phyloP scores from a whole-genome alignment of 177 flowering plant species.

The Telopea speciosissima region DNA sequence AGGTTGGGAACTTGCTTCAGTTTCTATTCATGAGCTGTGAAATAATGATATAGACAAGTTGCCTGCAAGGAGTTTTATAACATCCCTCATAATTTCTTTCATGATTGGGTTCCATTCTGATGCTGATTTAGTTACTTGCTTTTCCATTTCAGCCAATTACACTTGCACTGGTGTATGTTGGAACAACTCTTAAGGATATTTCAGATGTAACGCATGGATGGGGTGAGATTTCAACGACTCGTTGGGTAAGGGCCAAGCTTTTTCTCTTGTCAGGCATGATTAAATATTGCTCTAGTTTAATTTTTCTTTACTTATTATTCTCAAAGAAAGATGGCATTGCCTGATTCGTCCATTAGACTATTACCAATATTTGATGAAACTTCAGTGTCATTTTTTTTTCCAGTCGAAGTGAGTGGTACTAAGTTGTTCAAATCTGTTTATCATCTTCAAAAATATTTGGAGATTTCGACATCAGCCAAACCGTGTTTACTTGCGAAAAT shows the following conservation, averaged over 20 bases:
- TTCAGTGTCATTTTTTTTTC: background rate
- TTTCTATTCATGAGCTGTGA: background rate
- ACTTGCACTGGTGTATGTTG: conserved; percentile 76
- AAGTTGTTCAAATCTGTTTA: background rate
- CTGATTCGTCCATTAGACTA: background rate
- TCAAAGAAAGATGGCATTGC: background rate
- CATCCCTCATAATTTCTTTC: background rate
- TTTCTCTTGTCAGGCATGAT: background rate
- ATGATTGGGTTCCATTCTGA: background rate
- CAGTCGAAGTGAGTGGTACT: background rate
- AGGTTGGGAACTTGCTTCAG: background rate
- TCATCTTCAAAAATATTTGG: background rate
- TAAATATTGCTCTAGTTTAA: background rate
- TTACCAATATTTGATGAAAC: background rate
- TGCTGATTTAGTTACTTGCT: conserved; percentile 7
- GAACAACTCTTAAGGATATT: conserved; percentile 93
- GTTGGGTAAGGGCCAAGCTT: conserved; percentile 51
- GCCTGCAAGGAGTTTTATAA: background rate
- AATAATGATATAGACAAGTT: background rate
- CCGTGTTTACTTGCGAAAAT: background rate
- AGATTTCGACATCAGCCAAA: background rate
- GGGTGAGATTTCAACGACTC: conserved; percentile 59
- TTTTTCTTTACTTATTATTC: background rate
- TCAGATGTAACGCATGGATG: conserved; percentile 96
- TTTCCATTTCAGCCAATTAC: conserved; percentile 75